A percentile compares a stretch with the other conserved stretches of the same genome.
Evolutionary conservation across 169 alveolate species (phyloP).

Genomic region (Plasmodium cynomolgi): DNA sequence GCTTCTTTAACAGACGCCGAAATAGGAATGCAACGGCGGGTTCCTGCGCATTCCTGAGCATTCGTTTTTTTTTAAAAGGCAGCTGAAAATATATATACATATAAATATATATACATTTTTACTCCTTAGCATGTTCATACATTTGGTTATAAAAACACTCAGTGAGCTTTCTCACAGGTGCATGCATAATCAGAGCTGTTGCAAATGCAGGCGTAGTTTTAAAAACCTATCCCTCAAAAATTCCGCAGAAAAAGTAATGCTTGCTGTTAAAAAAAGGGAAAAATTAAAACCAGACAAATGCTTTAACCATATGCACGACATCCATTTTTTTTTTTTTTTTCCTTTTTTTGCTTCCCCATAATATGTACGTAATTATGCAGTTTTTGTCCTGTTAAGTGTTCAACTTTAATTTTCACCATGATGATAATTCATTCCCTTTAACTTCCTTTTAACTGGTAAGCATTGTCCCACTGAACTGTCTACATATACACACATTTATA

Average conservation of each 20-base stretch:
- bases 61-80: neutral
- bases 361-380: neutral
- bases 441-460: neutral
- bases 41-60: neutral
- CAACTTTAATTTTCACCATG: neutral
- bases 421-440: neutral
- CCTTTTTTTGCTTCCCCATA: neutral
- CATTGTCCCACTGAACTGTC: neutral
- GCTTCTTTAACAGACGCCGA: neutral
- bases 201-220: neutral
- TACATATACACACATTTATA: neutral
- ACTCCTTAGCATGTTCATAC: neutral
- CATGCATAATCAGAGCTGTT: neutral
- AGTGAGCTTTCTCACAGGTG: neutral
- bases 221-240: neutral
- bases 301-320: neutral
- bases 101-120: neutral
- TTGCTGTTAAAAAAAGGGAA: neutral
- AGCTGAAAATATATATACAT: neutral
- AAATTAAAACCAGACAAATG: neutral
- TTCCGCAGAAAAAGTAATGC: neutral
- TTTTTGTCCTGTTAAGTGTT: neutral
- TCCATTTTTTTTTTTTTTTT: neutral
- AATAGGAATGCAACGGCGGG: neutral
- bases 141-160: neutral